Conservation (phyloP, 768 basidiomycete genomes). For the Boletus edulis region DNA sequence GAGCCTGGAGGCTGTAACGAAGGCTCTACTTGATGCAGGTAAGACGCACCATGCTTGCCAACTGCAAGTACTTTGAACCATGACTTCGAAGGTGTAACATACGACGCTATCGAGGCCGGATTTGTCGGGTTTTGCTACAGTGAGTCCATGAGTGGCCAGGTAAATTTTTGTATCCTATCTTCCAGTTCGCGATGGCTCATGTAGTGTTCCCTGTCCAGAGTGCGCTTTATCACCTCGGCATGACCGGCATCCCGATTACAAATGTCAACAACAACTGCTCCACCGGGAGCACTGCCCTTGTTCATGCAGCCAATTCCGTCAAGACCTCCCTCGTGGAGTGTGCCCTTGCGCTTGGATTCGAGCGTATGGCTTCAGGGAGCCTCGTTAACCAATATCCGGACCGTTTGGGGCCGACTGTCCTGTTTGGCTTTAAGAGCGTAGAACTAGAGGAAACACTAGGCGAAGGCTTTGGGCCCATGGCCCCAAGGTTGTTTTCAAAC, state of each 20-base stretch:
- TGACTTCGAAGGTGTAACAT: slow-evolving; percentile 61
- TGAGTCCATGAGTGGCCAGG: slow-evolving; percentile 75
- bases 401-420: slow-evolving; percentile 41
- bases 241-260: slow-evolving; percentile 77
- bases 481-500: slow-evolving; percentile 72
- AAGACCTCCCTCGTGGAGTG: slow-evolving; percentile 69
- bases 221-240: slow-evolving; percentile 75
- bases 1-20: slow-evolving; percentile 66
- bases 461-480: slow-evolving; percentile 61
- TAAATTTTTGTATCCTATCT: slow-evolving; percentile 17
- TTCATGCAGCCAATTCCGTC: slow-evolving; percentile 63
- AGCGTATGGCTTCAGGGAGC: slow-evolving; percentile 75
- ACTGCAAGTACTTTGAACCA: slow-evolving; percentile 9
- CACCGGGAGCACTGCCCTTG: slow-evolving; percentile 73
- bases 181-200: background rate
- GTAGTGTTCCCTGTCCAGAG: slow-evolving; percentile 38
- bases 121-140: slow-evolving; percentile 77
- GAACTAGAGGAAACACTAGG: slow-evolving; percentile 50
- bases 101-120: slow-evolving; percentile 68
- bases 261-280: slow-evolving; percentile 88
- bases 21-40: slow-evolving; percentile 83
- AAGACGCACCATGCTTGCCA: background rate
- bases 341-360: slow-evolving; percentile 78
- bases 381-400: slow-evolving; percentile 62
- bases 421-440: slow-evolving; percentile 39